Conservation (phyloP, 306 rosid species). For the Quercus cerris region DNA sequence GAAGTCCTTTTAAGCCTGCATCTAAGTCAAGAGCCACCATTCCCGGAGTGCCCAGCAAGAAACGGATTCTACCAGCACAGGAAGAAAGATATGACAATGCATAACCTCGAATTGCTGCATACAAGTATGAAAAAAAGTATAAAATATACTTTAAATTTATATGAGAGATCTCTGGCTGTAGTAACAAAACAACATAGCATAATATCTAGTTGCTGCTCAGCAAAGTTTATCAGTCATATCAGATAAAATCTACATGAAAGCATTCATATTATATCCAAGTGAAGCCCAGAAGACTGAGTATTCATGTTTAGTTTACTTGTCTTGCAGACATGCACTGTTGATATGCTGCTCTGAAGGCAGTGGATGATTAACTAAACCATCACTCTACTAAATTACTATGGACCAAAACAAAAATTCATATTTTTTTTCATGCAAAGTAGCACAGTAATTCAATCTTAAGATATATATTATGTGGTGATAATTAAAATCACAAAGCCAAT, state of each 20-base stretch:
- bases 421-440: too few relatives aligned
- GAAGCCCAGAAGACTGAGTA: neutral
- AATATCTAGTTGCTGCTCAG: neutral
- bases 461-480: too few relatives aligned
- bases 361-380: too few relatives aligned
- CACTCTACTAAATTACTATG: too few relatives aligned
- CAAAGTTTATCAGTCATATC: neutral
- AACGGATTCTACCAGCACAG: constrained; percentile 90
- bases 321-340: neutral
- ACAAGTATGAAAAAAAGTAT: constrained; percentile 19
- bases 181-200: neutral
- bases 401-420: too few relatives aligned
- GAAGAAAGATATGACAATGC: constrained; percentile 93
- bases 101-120: constrained; percentile 97
- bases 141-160: neutral
- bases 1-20: constrained; percentile 68
- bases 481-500: too few relatives aligned
- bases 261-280: neutral
- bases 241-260: neutral
- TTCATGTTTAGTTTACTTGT: neutral
- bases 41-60: constrained; percentile 91
- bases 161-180: neutral
- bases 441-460: too few relatives aligned
- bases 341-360: neutral
- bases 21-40: constrained; percentile 99